Percentiles rank a stretch among this genome's conserved stretches.
These are phyloP conservation scores for Neurospora sublineolata DNA, from an alignment of 495 filamentous ascomycete species.

Conservation along the genomic window DNA sequence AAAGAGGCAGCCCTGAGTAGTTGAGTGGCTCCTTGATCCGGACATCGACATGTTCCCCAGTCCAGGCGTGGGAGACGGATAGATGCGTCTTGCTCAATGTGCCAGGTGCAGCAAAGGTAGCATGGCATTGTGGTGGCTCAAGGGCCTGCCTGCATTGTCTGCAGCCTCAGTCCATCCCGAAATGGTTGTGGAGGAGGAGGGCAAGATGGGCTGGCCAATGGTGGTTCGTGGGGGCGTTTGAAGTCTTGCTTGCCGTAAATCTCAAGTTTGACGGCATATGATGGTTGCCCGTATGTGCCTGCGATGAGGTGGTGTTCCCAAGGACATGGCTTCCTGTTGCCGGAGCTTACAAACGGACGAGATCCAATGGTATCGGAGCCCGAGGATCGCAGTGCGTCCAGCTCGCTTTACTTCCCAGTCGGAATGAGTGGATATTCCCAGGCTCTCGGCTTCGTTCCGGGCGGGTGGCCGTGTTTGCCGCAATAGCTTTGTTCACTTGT, in stretches of 20 bases:
- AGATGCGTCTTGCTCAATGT: neutral
- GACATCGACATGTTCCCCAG: slow-evolving; percentile 14
- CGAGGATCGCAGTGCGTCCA: neutral
- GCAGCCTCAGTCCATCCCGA: neutral
- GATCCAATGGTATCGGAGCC: slow-evolving; percentile 6
- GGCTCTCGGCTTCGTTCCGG: neutral
- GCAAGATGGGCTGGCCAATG: slow-evolving; percentile 11
- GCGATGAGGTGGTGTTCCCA: slow-evolving; percentile 10
- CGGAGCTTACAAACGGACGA: slow-evolving; percentile 14
- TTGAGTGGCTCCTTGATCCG: slow-evolving; percentile 10
- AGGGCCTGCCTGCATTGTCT: neutral
- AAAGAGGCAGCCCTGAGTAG: neutral
- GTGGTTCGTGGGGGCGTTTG: slow-evolving; percentile 14
- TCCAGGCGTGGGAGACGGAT: neutral
- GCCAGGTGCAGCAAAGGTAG: neutral
- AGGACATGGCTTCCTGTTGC: slow-evolving; percentile 12
- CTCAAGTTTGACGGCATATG: slow-evolving; percentile 17
- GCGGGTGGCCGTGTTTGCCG: neutral
- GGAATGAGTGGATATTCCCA: neutral
- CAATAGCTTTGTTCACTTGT: neutral
- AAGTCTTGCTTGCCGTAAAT: slow-evolving; percentile 16
- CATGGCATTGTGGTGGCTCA: neutral
- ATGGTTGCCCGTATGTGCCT: slow-evolving; percentile 3
- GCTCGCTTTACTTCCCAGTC: neutral
- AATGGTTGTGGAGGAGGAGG: neutral